Conservation (phyloP, 805 yeast species). For the Maudiozyma turicensis region DNA sequence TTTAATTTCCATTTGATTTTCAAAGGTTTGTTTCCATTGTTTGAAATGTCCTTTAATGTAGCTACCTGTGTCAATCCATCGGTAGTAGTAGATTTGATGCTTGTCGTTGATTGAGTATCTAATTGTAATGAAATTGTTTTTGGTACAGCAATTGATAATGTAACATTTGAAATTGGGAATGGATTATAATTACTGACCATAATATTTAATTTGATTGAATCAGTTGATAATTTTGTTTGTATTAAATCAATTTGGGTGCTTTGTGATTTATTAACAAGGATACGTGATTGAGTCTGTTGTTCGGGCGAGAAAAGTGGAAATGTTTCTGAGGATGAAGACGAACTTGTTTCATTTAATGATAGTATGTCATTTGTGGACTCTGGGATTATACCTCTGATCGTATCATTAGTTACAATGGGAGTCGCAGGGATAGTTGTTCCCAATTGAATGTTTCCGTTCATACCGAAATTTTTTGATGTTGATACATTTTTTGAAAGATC, state of each 20-base stretch:
- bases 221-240: slow-evolving; percentile 28
- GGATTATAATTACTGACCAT: slow-evolving; percentile 41
- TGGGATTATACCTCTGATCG: slow-evolving; percentile 9
- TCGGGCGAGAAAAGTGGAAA: slow-evolving; percentile 1
- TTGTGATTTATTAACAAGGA: slow-evolving; percentile 33
- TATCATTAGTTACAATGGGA: slow-evolving; percentile 14
- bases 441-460: slow-evolving; percentile 30
- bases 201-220: slow-evolving; percentile 35
- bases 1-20: slow-evolving; percentile 69
- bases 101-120: slow-evolving; percentile 48
- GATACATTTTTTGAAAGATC: slow-evolving; percentile 12
- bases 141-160: slow-evolving; percentile 61
- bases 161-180: slow-evolving; percentile 38
- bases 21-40: slow-evolving; percentile 31
- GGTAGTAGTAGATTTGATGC: slow-evolving; percentile 37
- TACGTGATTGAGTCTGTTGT: slow-evolving; percentile 9
- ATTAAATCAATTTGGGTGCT: slow-evolving; percentile 40
- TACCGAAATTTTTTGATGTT: slow-evolving; percentile 14
- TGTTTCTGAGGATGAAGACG: not conserved
- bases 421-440: slow-evolving; percentile 15
- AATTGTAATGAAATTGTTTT: slow-evolving; percentile 46
- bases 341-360: slow-evolving; percentile 8
- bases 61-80: slow-evolving; percentile 43
- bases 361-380: slow-evolving; percentile 3
- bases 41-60: slow-evolving; percentile 24